A percentile compares a stretch with the other conserved stretches of the same genome.
These are phyloP conservation scores for Sanghuangporus sanghuang DNA, from an alignment of 1,284 basidiomycete genomes.

Conservation along the genomic window DNA sequence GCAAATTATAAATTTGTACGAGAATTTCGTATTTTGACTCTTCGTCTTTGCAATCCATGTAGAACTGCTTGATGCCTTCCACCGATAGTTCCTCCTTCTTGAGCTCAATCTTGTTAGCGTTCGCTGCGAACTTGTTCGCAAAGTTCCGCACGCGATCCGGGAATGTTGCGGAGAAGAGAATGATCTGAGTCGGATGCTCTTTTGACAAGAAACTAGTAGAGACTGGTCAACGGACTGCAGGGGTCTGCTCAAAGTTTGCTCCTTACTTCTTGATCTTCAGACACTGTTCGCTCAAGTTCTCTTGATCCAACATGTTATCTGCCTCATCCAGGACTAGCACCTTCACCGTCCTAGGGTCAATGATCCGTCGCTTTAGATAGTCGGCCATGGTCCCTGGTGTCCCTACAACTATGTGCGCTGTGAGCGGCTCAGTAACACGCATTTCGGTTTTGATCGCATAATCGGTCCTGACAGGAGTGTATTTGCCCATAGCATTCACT, in stretches of 20 bases:
- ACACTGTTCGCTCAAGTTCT: slow-evolving; percentile 96
- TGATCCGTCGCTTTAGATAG: slow-evolving; percentile 66
- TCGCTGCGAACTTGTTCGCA: slow-evolving; percentile 88
- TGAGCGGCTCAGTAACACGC: slow-evolving; percentile 63
- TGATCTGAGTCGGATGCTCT: slow-evolving; percentile 66
- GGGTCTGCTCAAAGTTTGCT: neutral
- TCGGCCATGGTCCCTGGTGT: slow-evolving; percentile 96
- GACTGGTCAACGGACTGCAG: neutral
- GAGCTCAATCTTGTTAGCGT: slow-evolving; percentile 94
- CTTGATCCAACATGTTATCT: slow-evolving; percentile 97
- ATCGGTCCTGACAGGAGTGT: slow-evolving; percentile 87
- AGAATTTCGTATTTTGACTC: slow-evolving; percentile 96
- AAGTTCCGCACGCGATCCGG: slow-evolving; percentile 89
- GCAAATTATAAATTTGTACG: slow-evolving; percentile 83
- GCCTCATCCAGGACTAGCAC: slow-evolving; percentile 98
- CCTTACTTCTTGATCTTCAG: slow-evolving; percentile 90
- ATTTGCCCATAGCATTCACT: slow-evolving; percentile 92
- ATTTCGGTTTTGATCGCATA: slow-evolving; percentile 91
- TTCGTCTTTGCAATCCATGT: slow-evolving; percentile 89
- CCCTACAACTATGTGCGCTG: slow-evolving; percentile 91
- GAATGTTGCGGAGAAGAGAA: slow-evolving; percentile 98
- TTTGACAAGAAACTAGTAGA: slow-evolving; percentile 58
- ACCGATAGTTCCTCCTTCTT: slow-evolving; percentile 93
- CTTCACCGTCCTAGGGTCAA: slow-evolving; percentile 80
- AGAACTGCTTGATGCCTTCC: slow-evolving; percentile 95